phyloP scores from a whole-genome alignment of 2,329 filamentous ascomycete genomes.

The Ceratocystis ficicola region DNA sequence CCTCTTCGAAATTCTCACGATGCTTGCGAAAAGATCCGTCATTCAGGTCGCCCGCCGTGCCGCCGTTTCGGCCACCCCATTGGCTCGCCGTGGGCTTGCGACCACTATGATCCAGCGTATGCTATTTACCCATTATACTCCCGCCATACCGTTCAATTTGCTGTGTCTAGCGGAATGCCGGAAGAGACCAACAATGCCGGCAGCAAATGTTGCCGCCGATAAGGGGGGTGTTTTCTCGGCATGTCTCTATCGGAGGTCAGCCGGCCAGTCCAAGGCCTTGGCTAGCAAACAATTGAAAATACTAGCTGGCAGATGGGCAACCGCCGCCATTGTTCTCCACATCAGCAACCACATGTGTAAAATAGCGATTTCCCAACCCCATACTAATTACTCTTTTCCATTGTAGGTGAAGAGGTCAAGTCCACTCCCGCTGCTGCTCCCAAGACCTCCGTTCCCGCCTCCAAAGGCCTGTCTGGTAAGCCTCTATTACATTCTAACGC shows the following conservation, averaged over 20 bases:
- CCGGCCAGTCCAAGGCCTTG: neutral
- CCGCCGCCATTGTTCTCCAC: neutral
- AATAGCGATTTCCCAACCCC: neutral
- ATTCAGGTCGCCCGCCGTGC: constrained; percentile 46
- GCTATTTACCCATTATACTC: constrained; percentile 26
- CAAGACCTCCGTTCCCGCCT: constrained; percentile 35
- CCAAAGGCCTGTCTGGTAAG: constrained; percentile 40
- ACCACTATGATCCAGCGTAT: constrained; percentile 51
- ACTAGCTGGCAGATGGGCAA: neutral
- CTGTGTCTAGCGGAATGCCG: neutral
- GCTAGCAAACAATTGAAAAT: neutral
- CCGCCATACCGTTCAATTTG: neutral
- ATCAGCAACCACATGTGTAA: neutral
- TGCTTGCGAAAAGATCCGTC: constrained; percentile 55
- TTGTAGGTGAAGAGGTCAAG: constrained; percentile 24
- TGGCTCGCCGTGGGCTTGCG: constrained; percentile 46
- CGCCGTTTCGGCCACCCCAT: constrained; percentile 38
- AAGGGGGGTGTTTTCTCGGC: neutral
- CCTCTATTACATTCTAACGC: constrained; percentile 22
- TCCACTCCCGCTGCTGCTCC: constrained; percentile 19
- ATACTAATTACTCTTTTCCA: neutral
- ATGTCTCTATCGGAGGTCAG: neutral
- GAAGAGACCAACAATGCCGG: neutral
- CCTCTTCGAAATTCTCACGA: constrained; percentile 29
- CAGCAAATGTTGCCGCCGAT: neutral